Evolutionary conservation across 257 asterid species (phyloP).

Genomic region (Nyctanthes arbortristis): DNA sequence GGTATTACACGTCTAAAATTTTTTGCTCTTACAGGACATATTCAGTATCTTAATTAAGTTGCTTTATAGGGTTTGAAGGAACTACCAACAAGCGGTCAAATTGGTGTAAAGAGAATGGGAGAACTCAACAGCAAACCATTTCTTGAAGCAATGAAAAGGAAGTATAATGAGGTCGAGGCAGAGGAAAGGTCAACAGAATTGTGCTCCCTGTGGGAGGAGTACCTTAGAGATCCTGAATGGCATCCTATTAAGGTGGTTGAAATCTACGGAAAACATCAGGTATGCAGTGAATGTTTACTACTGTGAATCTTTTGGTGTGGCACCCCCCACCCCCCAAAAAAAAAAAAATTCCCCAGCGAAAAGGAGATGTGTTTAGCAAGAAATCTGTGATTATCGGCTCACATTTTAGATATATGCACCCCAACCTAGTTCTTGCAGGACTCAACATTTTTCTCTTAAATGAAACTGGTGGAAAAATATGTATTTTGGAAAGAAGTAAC

Average conservation of each 20-base stretch:
- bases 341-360: too few relatives aligned
- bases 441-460: slow-evolving; percentile 12
- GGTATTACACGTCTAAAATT: too few relatives aligned
- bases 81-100: slow-evolving; percentile 36
- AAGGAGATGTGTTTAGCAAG: background rate
- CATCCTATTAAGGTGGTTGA: slow-evolving; percentile 73
- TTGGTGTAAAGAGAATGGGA: slow-evolving; percentile 89
- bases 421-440: slow-evolving; percentile 5
- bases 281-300: slow-evolving; percentile 25
- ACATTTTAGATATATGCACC: slow-evolving; percentile 11
- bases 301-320: background rate
- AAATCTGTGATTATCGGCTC: background rate
- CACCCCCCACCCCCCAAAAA: too few relatives aligned
- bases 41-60: slow-evolving; percentile 25
- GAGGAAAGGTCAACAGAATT: slow-evolving; percentile 78
- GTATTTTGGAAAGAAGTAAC: slow-evolving; percentile 15
- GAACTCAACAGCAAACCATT: slow-evolving; percentile 83
- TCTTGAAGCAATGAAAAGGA: slow-evolving; percentile 64
- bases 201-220: slow-evolving; percentile 90
- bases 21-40: slow-evolving; percentile 21
- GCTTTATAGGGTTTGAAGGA: slow-evolving; percentile 67
- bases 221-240: slow-evolving; percentile 94
- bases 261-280: slow-evolving; percentile 60
- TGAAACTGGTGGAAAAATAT: slow-evolving; percentile 41
- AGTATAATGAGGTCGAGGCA: slow-evolving; percentile 63